These are phyloP conservation scores for Floccularia luteovirens DNA, from an alignment of 768 basidiomycete genomes.

Conservation along the genomic window DNA sequence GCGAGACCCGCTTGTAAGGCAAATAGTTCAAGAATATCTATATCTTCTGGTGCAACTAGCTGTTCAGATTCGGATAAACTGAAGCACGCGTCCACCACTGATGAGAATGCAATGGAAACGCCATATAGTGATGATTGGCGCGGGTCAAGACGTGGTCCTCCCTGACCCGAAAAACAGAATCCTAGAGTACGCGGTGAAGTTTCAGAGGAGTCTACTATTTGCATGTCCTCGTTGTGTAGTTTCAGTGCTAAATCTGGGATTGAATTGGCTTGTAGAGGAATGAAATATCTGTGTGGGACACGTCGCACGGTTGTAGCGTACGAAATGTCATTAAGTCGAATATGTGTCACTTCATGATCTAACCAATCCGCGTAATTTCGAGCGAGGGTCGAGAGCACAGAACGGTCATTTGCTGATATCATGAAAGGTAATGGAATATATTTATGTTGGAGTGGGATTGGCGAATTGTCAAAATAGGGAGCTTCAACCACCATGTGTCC, in stretches of 20 bases:
- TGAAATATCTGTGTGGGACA: background rate
- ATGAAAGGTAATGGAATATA: slow-evolving; percentile 2
- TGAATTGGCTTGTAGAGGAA: slow-evolving; percentile 1
- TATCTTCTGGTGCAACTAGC: slow-evolving; percentile 2
- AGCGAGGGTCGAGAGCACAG: background rate
- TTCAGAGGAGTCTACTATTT: background rate
- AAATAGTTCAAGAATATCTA: slow-evolving; percentile 3
- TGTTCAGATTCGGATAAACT: slow-evolving; percentile 1
- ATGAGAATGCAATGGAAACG: slow-evolving; percentile 3
- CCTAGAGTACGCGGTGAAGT: slow-evolving; percentile 1
- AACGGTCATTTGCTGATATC: slow-evolving; percentile 2
- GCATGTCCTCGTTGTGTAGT: background rate
- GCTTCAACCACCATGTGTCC: slow-evolving; percentile 5
- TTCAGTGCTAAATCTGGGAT: background rate
- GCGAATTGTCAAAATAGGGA: background rate
- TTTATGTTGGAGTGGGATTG: background rate
- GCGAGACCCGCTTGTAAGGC: slow-evolving; percentile 4
- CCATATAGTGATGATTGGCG: slow-evolving; percentile 3
- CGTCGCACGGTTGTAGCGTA: slow-evolving; percentile 4
- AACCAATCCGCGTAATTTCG: slow-evolving; percentile 2
- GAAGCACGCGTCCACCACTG: slow-evolving; percentile 4
- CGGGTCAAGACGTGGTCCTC: slow-evolving; percentile 4
- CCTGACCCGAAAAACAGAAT: slow-evolving; percentile 6
- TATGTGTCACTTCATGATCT: background rate
- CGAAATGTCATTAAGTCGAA: slow-evolving; percentile 1